Conservation (phyloP, 1,284 basidiomycete genomes). For the Moesziomyces sp. region DNA sequence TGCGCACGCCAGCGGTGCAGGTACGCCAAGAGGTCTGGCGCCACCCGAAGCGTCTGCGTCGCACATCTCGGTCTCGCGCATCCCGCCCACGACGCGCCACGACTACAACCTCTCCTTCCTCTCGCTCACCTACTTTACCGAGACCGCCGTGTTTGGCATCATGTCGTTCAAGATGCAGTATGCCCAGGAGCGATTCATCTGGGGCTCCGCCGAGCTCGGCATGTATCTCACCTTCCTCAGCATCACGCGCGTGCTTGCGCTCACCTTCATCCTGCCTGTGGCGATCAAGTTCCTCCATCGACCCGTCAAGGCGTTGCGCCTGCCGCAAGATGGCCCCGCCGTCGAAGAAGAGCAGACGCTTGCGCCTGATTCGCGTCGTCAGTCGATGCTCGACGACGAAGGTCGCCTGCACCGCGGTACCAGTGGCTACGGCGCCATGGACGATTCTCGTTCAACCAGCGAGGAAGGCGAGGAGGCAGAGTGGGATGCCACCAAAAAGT, state of each 20-base stretch:
- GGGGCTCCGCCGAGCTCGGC: slow-evolving; percentile 60
- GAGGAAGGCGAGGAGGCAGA: slow-evolving; percentile 11
- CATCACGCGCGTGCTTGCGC: slow-evolving; percentile 56
- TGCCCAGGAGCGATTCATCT: slow-evolving; percentile 59
- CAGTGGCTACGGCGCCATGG: slow-evolving; percentile 25
- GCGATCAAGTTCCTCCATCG: slow-evolving; percentile 60
- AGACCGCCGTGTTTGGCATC: slow-evolving; percentile 56
- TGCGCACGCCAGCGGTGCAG: slow-evolving; percentile 17
- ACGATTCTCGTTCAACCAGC: background rate
- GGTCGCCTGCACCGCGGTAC: slow-evolving; percentile 23
- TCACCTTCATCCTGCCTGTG: slow-evolving; percentile 59
- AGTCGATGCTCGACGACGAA: slow-evolving; percentile 45
- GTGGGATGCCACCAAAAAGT: slow-evolving; percentile 38
- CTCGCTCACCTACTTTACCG: slow-evolving; percentile 59
- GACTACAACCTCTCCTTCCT: slow-evolving; percentile 63
- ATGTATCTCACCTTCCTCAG: slow-evolving; percentile 60
- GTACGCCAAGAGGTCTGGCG: slow-evolving; percentile 15
- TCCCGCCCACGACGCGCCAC: slow-evolving; percentile 33
- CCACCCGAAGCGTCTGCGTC: slow-evolving; percentile 42
- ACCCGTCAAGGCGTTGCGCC: slow-evolving; percentile 40
- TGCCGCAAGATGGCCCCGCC: slow-evolving; percentile 44
- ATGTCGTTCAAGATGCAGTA: slow-evolving; percentile 64
- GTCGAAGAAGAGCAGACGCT: slow-evolving; percentile 30
- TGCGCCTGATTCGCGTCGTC: slow-evolving; percentile 25
- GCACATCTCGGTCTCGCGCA: slow-evolving; percentile 59